Conservation (phyloP, 768 basidiomycete genomes). For the Lentinula raphanica region DNA sequence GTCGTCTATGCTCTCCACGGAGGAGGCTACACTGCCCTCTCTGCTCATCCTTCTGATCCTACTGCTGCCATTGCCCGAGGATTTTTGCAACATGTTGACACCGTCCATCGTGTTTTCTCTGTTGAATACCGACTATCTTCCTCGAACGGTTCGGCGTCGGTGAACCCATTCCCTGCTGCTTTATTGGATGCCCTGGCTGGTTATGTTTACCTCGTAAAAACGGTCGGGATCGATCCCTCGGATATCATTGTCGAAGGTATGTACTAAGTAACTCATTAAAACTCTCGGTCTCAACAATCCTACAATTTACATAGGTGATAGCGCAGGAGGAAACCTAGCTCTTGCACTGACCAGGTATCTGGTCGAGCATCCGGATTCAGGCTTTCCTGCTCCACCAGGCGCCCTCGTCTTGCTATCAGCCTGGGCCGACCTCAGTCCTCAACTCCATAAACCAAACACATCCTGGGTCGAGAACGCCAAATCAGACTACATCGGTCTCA, state of each 20-base stretch:
- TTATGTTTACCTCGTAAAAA: constrained; percentile 63
- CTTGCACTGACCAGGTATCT: constrained; percentile 60
- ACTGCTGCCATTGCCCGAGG: constrained; percentile 41
- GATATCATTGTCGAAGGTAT: constrained; percentile 55
- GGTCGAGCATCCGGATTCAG: constrained; percentile 36
- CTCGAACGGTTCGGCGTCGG: constrained; percentile 31
- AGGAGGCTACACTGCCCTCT: constrained; percentile 48
- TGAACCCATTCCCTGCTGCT: constrained; percentile 68
- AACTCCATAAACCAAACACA: constrained; percentile 32
- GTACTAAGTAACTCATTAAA: background rate
- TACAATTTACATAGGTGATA: constrained; percentile 40
- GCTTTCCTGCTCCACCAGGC: constrained; percentile 40
- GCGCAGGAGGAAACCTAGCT: constrained; percentile 72
- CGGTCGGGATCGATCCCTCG: constrained; percentile 48
- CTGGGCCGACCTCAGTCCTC: constrained; percentile 45
- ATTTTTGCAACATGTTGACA: constrained; percentile 38
- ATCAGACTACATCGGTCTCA: constrained; percentile 35
- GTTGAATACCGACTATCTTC: constrained; percentile 71
- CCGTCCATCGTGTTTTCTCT: constrained; percentile 47
- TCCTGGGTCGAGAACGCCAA: constrained; percentile 28
- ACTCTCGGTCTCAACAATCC: background rate
- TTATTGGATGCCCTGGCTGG: constrained; percentile 71
- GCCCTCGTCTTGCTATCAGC: constrained; percentile 52
- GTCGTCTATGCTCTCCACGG: constrained; percentile 63
- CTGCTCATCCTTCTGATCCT: constrained; percentile 51